Evolutionary conservation across 2,329 filamentous ascomycete species (phyloP).

Genomic region (Neofusicoccum cordaticola): DNA sequence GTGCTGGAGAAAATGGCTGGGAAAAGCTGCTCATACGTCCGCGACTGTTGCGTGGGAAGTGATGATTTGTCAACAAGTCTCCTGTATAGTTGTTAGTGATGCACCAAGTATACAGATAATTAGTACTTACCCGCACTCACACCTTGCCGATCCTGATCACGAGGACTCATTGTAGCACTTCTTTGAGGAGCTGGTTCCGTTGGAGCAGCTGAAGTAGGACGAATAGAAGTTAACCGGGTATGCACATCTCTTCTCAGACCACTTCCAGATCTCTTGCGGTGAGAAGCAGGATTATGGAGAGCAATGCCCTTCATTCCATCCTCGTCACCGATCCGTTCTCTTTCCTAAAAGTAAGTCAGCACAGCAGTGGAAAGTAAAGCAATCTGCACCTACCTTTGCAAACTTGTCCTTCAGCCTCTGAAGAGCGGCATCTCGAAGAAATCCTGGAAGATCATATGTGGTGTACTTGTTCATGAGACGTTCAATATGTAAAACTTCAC

Average conservation of each 20-base stretch:
- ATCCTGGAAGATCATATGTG: slow-evolving; percentile 85
- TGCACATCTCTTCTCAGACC: slow-evolving; percentile 78
- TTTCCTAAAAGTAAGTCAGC: slow-evolving; percentile 50
- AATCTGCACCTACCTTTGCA: slow-evolving; percentile 42
- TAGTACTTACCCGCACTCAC: slow-evolving; percentile 28
- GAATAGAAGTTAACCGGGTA: slow-evolving; percentile 54
- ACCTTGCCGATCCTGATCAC: slow-evolving; percentile 30
- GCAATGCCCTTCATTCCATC: slow-evolving; percentile 91
- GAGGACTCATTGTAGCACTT: slow-evolving; percentile 22
- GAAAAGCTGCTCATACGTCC: slow-evolving; percentile 49
- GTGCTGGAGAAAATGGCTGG: slow-evolving; percentile 43
- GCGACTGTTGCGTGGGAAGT: slow-evolving; percentile 55
- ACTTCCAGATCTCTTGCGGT: slow-evolving; percentile 69
- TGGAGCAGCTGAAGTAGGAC: slow-evolving; percentile 26
- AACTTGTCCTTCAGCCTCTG: slow-evolving; percentile 92
- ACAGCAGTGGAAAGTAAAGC: neutral
- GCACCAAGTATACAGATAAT: neutral
- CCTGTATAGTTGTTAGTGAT: slow-evolving; percentile 42
- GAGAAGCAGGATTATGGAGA: slow-evolving; percentile 74
- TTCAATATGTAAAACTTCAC: slow-evolving; percentile 88
- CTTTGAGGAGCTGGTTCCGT: slow-evolving; percentile 21
- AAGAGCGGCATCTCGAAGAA: slow-evolving; percentile 78
- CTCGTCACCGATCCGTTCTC: slow-evolving; percentile 75
- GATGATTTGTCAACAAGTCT: slow-evolving; percentile 76
- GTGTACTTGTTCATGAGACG: slow-evolving; percentile 93